Evolutionary conservation across 2,329 filamentous ascomycete genomes (phyloP).

Genomic region (Cordyceps fumosorosea): DNA sequence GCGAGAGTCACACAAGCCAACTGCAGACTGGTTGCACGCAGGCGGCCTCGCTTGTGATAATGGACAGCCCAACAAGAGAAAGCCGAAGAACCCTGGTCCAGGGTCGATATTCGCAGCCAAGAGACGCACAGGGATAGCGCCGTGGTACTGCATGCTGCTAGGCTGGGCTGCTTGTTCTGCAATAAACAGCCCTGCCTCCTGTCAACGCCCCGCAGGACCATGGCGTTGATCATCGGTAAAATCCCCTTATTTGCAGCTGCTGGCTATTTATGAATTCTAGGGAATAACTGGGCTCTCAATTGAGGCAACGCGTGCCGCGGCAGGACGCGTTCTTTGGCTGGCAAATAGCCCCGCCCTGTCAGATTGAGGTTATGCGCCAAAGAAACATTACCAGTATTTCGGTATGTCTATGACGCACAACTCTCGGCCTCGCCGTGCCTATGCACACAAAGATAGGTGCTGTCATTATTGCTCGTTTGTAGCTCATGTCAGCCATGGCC

Average conservation of each 20-base stretch:
- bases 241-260: background rate
- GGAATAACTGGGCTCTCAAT: background rate
- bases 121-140: background rate
- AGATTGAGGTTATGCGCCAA: constrained; percentile 1
- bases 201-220: background rate
- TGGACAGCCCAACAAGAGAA: background rate
- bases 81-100: background rate
- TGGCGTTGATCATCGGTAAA: background rate
- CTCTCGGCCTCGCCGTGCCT: background rate
- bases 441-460: background rate
- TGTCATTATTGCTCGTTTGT: background rate
- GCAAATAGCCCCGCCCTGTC: background rate
- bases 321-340: constrained; percentile 2
- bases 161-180: background rate
- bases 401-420: background rate
- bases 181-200: background rate
- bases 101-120: too few relatives aligned
- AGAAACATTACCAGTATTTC: background rate
- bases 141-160: background rate
- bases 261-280: too few relatives aligned
- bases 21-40: background rate
- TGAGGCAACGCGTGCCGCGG: background rate
- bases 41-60: background rate
- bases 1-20: background rate
- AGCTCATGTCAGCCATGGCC: background rate